Percentiles rank a stretch among this genome's conserved stretches.
phyloP scores from a whole-genome alignment of 2,329 filamentous ascomycete genomes.

The Zopfia rhizophila region DNA sequence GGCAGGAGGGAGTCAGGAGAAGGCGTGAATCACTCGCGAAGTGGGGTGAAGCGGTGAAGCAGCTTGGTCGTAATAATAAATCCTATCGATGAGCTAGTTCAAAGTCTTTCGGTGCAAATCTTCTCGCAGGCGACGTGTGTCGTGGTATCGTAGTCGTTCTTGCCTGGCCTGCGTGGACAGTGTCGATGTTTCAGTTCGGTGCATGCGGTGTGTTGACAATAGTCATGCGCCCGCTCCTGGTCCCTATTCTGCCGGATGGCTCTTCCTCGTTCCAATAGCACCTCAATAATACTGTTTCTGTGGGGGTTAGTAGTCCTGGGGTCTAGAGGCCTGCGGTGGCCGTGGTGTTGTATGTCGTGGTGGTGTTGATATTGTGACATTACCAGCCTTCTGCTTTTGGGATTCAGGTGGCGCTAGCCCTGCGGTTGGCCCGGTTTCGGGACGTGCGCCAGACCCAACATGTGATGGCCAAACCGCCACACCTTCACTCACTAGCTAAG shows the following conservation, averaged over 20 bases:
- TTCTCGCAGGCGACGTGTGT: not conserved
- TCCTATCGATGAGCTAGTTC: conserved; percentile 7
- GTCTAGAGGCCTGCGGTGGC: conserved; percentile 30
- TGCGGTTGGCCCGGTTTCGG: conserved; percentile 19
- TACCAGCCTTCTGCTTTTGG: conserved; percentile 30
- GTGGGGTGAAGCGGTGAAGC: conserved; percentile 27
- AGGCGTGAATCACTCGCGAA: conserved; percentile 27
- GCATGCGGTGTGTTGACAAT: conserved; percentile 28
- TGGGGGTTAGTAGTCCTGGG: conserved; percentile 46
- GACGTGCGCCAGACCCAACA: conserved; percentile 17
- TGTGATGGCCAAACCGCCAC: conserved; percentile 12
- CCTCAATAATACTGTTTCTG: conserved; percentile 38
- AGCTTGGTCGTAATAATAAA: conserved; percentile 21
- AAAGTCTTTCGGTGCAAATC: no score
- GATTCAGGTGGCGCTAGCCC: conserved; percentile 12
- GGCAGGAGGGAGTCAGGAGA: conserved; percentile 36
- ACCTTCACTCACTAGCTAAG: not conserved
- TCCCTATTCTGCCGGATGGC: conserved; percentile 26
- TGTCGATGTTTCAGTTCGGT: conserved; percentile 39
- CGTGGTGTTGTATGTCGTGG: conserved; percentile 34
- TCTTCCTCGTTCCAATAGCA: conserved; percentile 19
- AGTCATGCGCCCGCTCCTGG: conserved; percentile 35
- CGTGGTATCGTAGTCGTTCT: conserved; percentile 25
- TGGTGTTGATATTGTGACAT: conserved; percentile 39
- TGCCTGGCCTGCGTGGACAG: conserved; percentile 25